Percentiles rank a stretch among this genome's conserved stretches.
These are phyloP conservation scores for Phanerodontia chrysosporium DNA, from an alignment of 768 basidiomycete genomes.

Conservation along the genomic window DNA sequence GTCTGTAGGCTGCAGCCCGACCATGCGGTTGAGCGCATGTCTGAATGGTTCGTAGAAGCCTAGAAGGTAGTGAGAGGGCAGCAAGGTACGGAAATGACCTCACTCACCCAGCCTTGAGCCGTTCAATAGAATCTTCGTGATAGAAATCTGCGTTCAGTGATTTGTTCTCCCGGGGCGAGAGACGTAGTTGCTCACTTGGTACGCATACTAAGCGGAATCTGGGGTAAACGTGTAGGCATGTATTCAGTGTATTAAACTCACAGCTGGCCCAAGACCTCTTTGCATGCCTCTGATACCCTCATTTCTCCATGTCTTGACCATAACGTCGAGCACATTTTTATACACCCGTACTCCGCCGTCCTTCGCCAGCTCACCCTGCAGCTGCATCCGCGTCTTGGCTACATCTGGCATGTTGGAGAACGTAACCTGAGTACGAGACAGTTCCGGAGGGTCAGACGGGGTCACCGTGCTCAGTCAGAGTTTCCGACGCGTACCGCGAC, in stretches of 20 bases:
- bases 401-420: slow-evolving; percentile 80
- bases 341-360: slow-evolving; percentile 72
- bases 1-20: slow-evolving; percentile 60
- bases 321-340: slow-evolving; percentile 77
- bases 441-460: slow-evolving; percentile 7
- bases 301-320: slow-evolving; percentile 82
- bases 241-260: slow-evolving; percentile 34
- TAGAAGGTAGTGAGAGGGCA: slow-evolving; percentile 23
- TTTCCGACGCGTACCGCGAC: slow-evolving; percentile 63
- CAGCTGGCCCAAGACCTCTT: slow-evolving; percentile 86
- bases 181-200: slow-evolving; percentile 61
- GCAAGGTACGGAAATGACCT: slow-evolving; percentile 2
- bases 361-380: slow-evolving; percentile 92
- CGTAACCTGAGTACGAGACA: slow-evolving; percentile 54
- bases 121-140: slow-evolving; percentile 76
- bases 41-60: slow-evolving; percentile 97
- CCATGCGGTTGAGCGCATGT: slow-evolving; percentile 56
- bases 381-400: slow-evolving; percentile 91
- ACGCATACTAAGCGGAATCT: slow-evolving; percentile 65
- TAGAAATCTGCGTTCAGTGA: not conserved
- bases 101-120: slow-evolving; percentile 78
- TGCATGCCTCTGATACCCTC: slow-evolving; percentile 92
- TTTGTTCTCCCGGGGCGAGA: not conserved
- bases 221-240: not conserved
- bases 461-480: slow-evolving; percentile 1